phyloP scores from a whole-genome alignment of 2,329 filamentous ascomycete species.

The Zymoseptoria passerinii region DNA sequence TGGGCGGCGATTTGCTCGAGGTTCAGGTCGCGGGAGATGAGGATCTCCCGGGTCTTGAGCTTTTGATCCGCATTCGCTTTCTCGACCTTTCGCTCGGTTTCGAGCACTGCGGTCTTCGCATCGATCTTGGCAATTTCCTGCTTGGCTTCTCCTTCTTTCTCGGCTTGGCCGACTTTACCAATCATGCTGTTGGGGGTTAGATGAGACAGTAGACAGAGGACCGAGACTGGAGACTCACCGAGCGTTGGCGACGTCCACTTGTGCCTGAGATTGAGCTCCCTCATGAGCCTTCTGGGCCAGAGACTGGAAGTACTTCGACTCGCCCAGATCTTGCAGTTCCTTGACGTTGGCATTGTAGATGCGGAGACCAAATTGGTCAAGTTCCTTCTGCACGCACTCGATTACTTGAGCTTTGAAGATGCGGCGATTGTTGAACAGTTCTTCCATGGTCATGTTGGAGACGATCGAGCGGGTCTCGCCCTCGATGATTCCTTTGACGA shows the following conservation, averaged over 20 bases:
- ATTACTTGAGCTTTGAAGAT: conserved; percentile 42
- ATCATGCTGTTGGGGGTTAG: conserved; percentile 34
- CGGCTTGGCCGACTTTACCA: conserved; percentile 67
- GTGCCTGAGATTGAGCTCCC: conserved; percentile 73
- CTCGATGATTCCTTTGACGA: conserved; percentile 84
- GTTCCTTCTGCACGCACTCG: conserved; percentile 63
- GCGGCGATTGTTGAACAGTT: conserved; percentile 63
- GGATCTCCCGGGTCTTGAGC: conserved; percentile 63
- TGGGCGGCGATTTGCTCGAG: conserved; percentile 66
- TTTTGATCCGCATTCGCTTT: conserved; percentile 68
- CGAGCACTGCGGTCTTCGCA: conserved; percentile 73
- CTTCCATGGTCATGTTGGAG: conserved; percentile 85
- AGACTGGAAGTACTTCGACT: conserved; percentile 75
- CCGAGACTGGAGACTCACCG: not conserved
- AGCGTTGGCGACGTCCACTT: conserved; percentile 52
- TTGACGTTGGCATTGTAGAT: conserved; percentile 71
- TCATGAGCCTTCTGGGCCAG: conserved; percentile 78
- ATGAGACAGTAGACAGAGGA: not conserved
- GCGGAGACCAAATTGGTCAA: conserved; percentile 66
- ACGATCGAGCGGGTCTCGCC: conserved; percentile 79
- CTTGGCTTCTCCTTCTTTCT: conserved; percentile 71
- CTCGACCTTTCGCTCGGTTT: conserved; percentile 76
- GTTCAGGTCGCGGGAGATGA: conserved; percentile 64
- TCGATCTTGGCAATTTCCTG: conserved; percentile 83
- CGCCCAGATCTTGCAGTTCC: conserved; percentile 73